Evolutionary conservation across 1,284 basidiomycete genomes (phyloP), one percentile per base, ranked within the genome.

Genomic region (Tetrapyrgos nigripes): DNA sequence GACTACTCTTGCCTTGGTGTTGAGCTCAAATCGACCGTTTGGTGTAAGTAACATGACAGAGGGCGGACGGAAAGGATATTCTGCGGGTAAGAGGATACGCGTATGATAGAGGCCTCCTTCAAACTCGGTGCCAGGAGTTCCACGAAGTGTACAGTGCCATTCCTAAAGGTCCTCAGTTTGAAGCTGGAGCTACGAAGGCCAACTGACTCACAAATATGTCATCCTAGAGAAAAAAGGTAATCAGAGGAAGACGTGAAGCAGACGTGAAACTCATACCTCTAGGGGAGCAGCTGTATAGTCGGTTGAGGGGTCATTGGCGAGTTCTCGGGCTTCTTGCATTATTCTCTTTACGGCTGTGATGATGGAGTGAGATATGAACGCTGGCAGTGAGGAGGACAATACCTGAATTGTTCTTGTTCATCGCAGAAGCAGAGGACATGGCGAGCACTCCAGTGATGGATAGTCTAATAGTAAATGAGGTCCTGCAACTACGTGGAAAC

Each of bases 81-180:
- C 93, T 50, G 94, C 87, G 3, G 96, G 96, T 6, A 98, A 79
- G 21, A 94, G 74, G 69, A 98, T 94, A 55, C 96, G 88, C 68
- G 97, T 91, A 76, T 98, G 96, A 76, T 98, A 98, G 53, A 92
- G 72, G 61, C 94, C 93, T 57, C 93, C 93, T 69, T 96, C 93
- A 64, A 93, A 98, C 69, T 97, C 95, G 27, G 92, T 95, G 4
- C 88, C 93, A 19, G 83, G 68, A 2, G 96, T 88, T 1, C 96
- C 97, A 61, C 94, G 88, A 51, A 98, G 82, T 6, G 97, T 98
- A 68, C 96, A 98, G 72, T 98, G 96, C 97, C 97, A 99, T 81
- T 97, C 95, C 91, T 93, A 66, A 11, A 37, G 51, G 73, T 63
- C 52, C 53, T 64, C 59, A 65, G 51, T 35, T 59, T 57, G 29